Conservation (phyloP, 176 grass and related monocot genomes). For the Aegilops tauschii region DNA sequence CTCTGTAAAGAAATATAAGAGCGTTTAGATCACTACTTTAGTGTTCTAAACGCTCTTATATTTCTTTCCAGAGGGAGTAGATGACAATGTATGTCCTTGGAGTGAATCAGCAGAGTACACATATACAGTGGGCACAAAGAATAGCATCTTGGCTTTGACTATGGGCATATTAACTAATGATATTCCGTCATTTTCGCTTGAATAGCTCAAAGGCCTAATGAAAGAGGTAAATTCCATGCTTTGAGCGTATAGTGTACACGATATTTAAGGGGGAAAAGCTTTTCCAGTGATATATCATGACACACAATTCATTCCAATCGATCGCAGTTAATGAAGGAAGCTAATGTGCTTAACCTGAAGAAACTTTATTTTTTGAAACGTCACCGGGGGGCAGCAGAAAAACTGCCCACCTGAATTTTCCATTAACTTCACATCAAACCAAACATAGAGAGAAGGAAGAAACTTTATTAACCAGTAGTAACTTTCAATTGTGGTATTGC, state of each 20-base stretch:
- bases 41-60: no score
- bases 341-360: background rate
- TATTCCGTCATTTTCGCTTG: background rate
- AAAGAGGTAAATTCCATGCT: background rate
- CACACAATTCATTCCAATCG: background rate
- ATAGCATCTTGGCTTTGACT: background rate
- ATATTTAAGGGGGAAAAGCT: background rate
- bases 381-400: no score
- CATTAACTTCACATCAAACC: no score
- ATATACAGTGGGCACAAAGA: background rate
- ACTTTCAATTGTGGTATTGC: constrained; percentile 18
- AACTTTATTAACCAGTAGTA: background rate
- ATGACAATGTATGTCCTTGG: background rate
- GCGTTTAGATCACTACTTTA: no score
- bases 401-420: no score
- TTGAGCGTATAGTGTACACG: background rate
- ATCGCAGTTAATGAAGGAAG: background rate
- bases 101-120: background rate
- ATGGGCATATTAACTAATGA: background rate
- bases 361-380: no score
- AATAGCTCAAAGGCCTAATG: background rate
- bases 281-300: background rate
- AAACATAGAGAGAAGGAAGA: background rate
- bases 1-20: background rate
- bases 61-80: no score